A percentile compares a stretch with the other conserved stretches of the same genome.
Evolutionary conservation across 2,329 filamentous ascomycete species (phyloP).

Genomic region (Penicillium sp.): DNA sequence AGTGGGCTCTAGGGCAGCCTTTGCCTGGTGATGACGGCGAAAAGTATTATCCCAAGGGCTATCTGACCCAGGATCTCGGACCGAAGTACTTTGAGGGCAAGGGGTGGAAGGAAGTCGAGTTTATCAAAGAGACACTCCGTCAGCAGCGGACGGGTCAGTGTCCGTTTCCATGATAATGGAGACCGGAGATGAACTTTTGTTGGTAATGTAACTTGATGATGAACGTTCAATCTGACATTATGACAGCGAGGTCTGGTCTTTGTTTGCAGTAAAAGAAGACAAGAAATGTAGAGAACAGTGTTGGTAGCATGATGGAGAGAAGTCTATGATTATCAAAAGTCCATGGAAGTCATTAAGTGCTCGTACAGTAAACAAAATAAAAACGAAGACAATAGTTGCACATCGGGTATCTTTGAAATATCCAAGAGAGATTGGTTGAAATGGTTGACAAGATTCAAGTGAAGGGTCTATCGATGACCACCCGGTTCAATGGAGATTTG

Average conservation of each 20-base stretch:
- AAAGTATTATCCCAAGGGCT: slow-evolving; percentile 49
- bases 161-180: slow-evolving; percentile 38
- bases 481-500: neutral
- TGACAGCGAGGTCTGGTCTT: neutral
- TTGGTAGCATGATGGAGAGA: neutral
- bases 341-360: neutral
- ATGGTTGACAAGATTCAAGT: slow-evolving; percentile 2
- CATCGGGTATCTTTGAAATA: slow-evolving; percentile 31
- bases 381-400: slow-evolving; percentile 16
- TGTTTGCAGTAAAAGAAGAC: neutral
- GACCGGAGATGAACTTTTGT: neutral
- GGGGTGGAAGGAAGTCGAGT: slow-evolving; percentile 39
- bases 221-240: too few species aligned
- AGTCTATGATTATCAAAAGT: slow-evolving; percentile 1
- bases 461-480: slow-evolving; percentile 10
- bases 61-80: slow-evolving; percentile 57
- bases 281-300: neutral
- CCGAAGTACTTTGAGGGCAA: slow-evolving; percentile 53
- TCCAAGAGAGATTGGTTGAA: slow-evolving; percentile 9
- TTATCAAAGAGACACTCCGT: slow-evolving; percentile 42
- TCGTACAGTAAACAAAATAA: neutral
- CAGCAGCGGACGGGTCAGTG: slow-evolving; percentile 44
- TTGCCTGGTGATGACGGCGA: slow-evolving; percentile 49
- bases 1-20: slow-evolving; percentile 43
- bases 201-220: neutral